Percentiles rank a stretch among this genome's conserved stretches.
These are phyloP conservation scores for Colletotrichum godetiae DNA, from an alignment of 2,329 filamentous ascomycete genomes.

Conservation along the genomic window DNA sequence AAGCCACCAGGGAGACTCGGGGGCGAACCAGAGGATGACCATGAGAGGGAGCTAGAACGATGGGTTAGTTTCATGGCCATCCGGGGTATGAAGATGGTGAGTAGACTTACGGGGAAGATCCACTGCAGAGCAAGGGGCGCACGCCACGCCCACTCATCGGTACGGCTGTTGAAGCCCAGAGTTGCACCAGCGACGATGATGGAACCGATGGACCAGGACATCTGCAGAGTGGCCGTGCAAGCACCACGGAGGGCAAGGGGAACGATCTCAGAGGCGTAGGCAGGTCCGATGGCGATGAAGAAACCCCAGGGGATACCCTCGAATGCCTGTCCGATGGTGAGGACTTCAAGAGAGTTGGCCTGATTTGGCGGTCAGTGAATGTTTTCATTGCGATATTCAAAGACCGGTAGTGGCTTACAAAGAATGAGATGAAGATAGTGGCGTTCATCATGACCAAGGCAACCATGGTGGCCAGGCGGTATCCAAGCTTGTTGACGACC, in stretches of 20 bases:
- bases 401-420: slow-evolving; percentile 45
- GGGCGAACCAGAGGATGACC: slow-evolving; percentile 61
- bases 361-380: slow-evolving; percentile 36
- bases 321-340: slow-evolving; percentile 64
- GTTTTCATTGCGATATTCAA: slow-evolving; percentile 33
- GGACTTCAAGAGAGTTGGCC: slow-evolving; percentile 51
- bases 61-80: background rate
- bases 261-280: slow-evolving; percentile 70
- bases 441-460: slow-evolving; percentile 44
- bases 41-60: slow-evolving; percentile 57
- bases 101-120: slow-evolving; percentile 59
- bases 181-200: slow-evolving; percentile 69
- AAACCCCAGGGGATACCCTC: slow-evolving; percentile 72
- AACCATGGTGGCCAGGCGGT: slow-evolving; percentile 49
- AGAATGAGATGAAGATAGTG: slow-evolving; percentile 62
- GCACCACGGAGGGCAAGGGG: slow-evolving; percentile 67
- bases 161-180: slow-evolving; percentile 59
- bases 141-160: slow-evolving; percentile 49
- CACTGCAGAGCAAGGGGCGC: slow-evolving; percentile 68
- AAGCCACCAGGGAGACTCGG: slow-evolving; percentile 66
- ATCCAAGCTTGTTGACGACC: slow-evolving; percentile 49
- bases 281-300: slow-evolving; percentile 72
- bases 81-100: rapidly evolving
- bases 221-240: slow-evolving; percentile 69
- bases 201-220: slow-evolving; percentile 72